These are phyloP conservation scores for Populus davidiana DNA, from an alignment of 345 rosid genomes.

Conservation along the genomic window DNA sequence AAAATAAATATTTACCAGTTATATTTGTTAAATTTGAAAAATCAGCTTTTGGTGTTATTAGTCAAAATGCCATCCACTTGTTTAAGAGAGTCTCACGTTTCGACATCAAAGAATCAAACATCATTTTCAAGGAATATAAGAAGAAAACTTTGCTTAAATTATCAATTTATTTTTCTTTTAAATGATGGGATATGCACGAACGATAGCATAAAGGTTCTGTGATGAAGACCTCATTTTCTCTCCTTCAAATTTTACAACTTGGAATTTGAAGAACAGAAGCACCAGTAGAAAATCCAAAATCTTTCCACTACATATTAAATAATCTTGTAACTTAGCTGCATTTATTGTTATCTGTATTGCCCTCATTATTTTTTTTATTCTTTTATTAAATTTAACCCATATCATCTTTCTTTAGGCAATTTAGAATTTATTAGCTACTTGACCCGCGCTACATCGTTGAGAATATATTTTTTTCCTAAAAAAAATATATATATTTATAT, in stretches of 20 bases:
- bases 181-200: no score
- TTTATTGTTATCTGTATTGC: not conserved
- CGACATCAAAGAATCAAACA: not conserved
- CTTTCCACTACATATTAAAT: not conserved
- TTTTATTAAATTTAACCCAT: not conserved
- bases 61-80: not conserved
- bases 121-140: no score
- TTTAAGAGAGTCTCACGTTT: not conserved
- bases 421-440: not conserved
- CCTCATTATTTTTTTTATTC: not conserved
- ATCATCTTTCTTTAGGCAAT: not conserved
- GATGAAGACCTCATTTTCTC: not conserved
- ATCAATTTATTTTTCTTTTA: no score
- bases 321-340: not conserved
- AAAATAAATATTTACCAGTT: no score
- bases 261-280: not conserved
- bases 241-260: not conserved
- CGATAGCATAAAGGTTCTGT: no score
- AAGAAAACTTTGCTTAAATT: no score
- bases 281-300: not conserved
- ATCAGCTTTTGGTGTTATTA: no score
- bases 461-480: no score
- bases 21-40: no score
- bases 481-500: no score
- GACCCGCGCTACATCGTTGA: fast-evolving